Base-by-base conservation (phyloP, 805 yeast genomes). In the Candida mattraensis region DNA sequence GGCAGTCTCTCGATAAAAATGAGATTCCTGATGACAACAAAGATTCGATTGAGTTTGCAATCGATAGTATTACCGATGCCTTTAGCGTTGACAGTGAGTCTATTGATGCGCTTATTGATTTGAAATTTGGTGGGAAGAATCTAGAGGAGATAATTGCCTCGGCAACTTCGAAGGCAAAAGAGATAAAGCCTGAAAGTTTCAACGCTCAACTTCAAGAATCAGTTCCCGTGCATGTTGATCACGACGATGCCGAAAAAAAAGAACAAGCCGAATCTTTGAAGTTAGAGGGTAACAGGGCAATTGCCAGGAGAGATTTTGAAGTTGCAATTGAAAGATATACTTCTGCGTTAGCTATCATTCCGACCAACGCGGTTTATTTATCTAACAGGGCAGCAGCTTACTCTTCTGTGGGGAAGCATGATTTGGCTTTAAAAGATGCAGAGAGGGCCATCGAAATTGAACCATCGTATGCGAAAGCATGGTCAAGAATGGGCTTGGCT, bases 361-460 rank as follows among this genome's bases (percentile, higher is more conserved):
- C 88, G 37, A 61, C 71, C 12, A 88, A 87, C 59, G 88, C 89
- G 12, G 86, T 93, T 14, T 93, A 82, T 63, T 77, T 75, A 44
- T 88, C 98, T 22, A 93, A 93, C 67, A 80, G 99, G 57, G 98
- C 99, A 10, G 99, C 99, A 27, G 98, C 98, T 3, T 80, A 85
- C 63, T 84, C 95, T 8, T 86, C 96, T 5, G 54, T 75, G 19
- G 74, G 78, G 45, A 69, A 87, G 42, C 89, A 85, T 56, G 83
- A 77, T 11, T 67, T 74, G 44, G 98, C 99, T 3, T 75, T 84
- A 25, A 68, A 68, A 28, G 99, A 93, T 60, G 96, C 98, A 18
- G 74, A 83, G 53, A 68, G 69, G 37, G 96, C 99, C 26, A 80
- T 87, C 39, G 73, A 76, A 42, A 67, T 80, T 34, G 88, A 91